Percentiles rank a stretch among this genome's conserved stretches.
These are phyloP conservation scores for Theileria annulata DNA, from an alignment of 169 alveolate species.

Conservation along the genomic window DNA sequence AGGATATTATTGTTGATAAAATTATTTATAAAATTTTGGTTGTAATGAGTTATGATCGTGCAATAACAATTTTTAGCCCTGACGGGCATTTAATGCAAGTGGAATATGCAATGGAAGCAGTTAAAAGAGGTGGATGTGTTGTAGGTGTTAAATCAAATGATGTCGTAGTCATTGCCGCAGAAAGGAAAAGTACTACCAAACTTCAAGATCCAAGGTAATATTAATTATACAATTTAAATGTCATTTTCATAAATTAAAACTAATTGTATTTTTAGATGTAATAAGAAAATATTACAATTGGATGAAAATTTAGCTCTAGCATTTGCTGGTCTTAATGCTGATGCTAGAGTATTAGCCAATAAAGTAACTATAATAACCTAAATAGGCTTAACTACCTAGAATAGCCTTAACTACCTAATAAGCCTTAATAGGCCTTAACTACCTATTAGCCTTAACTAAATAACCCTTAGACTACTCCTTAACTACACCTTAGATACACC, in stretches of 20 bases:
- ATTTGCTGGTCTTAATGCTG: conserved; percentile 99
- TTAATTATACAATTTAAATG: neutral
- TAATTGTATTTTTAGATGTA: conserved; percentile 37
- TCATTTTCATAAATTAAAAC: neutral
- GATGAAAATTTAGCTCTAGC: conserved; percentile 94
- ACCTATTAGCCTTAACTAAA: no score
- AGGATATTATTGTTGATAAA: neutral
- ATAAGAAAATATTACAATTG: conserved; percentile 89
- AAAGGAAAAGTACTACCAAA: conserved; percentile 92
- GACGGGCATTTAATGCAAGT: conserved; percentile 99
- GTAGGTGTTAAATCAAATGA: conserved; percentile 95
- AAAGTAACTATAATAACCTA: conserved; percentile 72
- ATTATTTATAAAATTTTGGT: conserved; percentile 9
- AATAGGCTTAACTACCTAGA: neutral
- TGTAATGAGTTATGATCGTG: conserved; percentile 94
- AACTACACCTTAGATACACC: neutral
- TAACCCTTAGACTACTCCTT: neutral
- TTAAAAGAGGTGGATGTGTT: conserved; percentile 93
- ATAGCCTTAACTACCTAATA: no score
- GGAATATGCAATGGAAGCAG: conserved; percentile 99
- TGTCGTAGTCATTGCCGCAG: conserved; percentile 96
- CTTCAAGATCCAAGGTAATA: conserved; percentile 88
- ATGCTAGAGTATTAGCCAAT: conserved; percentile 95
- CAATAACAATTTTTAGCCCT: conserved; percentile 99
- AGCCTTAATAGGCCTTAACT: no score